phyloP scores from a whole-genome alignment of 2,329 filamentous ascomycete species.

The Fusarium hainanense region DNA sequence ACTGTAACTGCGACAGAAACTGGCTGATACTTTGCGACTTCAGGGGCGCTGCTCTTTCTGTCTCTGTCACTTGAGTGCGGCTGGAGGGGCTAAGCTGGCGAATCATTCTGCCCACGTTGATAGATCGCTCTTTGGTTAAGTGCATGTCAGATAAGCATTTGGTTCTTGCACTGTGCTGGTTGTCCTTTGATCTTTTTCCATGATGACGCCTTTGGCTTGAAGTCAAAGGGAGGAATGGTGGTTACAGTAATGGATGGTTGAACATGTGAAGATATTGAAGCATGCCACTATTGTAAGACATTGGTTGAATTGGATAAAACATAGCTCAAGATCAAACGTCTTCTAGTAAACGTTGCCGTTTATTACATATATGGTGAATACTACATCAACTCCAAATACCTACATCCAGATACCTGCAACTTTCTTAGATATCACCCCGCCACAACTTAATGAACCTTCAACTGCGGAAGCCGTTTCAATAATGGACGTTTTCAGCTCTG shows the following conservation, averaged over 20 bases:
- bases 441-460: constrained; percentile 2
- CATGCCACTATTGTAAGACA: neutral
- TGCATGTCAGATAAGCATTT: constrained; percentile 36
- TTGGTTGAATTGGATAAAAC: neutral
- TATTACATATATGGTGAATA: no score
- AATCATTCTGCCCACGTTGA: constrained; percentile 52
- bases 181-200: neutral
- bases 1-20: constrained; percentile 12
- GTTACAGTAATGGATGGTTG: constrained; percentile 2
- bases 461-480: constrained; percentile 6
- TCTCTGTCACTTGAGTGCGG: neutral
- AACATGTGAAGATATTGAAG: neutral
- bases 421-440: neutral
- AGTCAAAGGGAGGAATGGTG: constrained; percentile 29
- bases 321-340: neutral
- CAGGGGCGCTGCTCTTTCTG: constrained; percentile 33
- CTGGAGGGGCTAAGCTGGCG: constrained; percentile 36
- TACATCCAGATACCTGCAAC: neutral
- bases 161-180: constrained; percentile 32
- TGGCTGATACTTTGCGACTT: constrained; percentile 29
- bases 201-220: constrained; percentile 16
- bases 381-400: neutral
- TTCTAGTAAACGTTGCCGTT: neutral
- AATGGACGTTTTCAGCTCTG: constrained; percentile 14
- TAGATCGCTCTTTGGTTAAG: constrained; percentile 34